These are phyloP conservation scores for Isatis tinctoria DNA, from an alignment of 345 rosid species.

Conservation along the genomic window DNA sequence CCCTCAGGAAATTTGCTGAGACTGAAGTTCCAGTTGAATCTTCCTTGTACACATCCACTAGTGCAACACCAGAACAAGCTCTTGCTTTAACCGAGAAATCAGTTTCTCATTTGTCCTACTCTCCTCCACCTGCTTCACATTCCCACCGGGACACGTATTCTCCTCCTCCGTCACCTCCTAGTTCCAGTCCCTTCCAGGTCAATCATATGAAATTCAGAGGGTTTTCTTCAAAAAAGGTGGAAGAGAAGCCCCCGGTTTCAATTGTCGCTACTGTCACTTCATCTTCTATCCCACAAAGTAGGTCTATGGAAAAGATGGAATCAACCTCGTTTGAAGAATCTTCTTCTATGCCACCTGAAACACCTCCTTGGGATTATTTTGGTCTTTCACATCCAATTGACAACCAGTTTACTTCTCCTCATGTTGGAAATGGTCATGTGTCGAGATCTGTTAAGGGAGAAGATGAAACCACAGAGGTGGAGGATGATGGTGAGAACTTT, in stretches of 20 bases:
- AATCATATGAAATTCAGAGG: slow-evolving; percentile 67
- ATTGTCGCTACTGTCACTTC: slow-evolving; percentile 48
- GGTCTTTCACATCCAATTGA: slow-evolving; percentile 63
- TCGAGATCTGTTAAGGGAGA: slow-evolving; percentile 44
- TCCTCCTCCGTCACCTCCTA: slow-evolving; percentile 61
- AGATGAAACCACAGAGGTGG: slow-evolving; percentile 63
- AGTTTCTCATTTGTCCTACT: slow-evolving; percentile 50
- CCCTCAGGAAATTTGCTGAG: slow-evolving; percentile 76
- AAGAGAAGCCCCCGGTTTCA: slow-evolving; percentile 62
- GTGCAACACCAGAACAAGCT: slow-evolving; percentile 78
- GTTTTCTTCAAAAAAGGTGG: slow-evolving; percentile 57
- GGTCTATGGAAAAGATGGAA: slow-evolving; percentile 44
- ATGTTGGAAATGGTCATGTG: slow-evolving; percentile 47
- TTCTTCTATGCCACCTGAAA: slow-evolving; percentile 41
- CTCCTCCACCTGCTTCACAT: slow-evolving; percentile 63
- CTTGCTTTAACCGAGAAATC: slow-evolving; percentile 57
- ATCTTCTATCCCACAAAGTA: slow-evolving; percentile 46
- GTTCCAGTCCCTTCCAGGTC: slow-evolving; percentile 45
- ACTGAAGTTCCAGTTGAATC: slow-evolving; percentile 67
- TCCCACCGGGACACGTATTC: slow-evolving; percentile 53
- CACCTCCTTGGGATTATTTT: slow-evolving; percentile 88
- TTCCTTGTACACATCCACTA: slow-evolving; percentile 73
- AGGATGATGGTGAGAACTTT: slow-evolving; percentile 55
- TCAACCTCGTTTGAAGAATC: slow-evolving; percentile 49
- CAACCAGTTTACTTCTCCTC: slow-evolving; percentile 50